Evolutionary conservation across 805 yeast genomes (phyloP), one percentile per base, ranked within the genome.

Genomic region (Blastobotrys parvus): DNA sequence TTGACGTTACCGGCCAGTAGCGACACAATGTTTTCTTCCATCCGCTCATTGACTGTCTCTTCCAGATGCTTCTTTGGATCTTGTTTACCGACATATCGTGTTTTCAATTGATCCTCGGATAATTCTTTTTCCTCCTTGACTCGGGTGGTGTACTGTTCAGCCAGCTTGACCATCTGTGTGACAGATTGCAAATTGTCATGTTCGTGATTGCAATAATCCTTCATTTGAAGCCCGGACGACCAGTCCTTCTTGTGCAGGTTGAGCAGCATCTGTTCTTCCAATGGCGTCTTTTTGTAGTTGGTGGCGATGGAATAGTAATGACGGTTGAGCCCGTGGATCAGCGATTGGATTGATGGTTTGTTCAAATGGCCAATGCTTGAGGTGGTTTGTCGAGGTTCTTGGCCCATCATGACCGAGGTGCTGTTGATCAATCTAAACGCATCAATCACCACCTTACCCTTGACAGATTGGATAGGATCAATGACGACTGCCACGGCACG

Each of bases 401-500:
- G 95, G 45, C 95, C 95, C 75, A 87, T 77, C 92, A 92, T 86
- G 57, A 89, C 65, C 10, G 88, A 74, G 34, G 88, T 77, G 3
- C 96, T 79, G 52, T 87, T 86, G 57, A 92, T 92, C 50, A 94
- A 74, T 69, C 99, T 77, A 68, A 92, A 92, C 2, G 99, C 99
- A 67, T 92, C 99, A 57, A 92, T 92, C 38, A 92, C 99, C 38
- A 92, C 99, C 62, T 92, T 92, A 50, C 99, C 99, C 65, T 90
- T 89, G 40, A 92, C 99, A 11, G 96, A 87, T 66, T 92, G 99
- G 59, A 92, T 92, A 38, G 99, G 98, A 64, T 92, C 99, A 47
- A 92, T 82, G 33, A 92, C 99, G 25, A 92, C 99, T 1, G 99
- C 98, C 31, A 92, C 98, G 0, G 98, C 95, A 54, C 98, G 75